Base-by-base conservation (phyloP, 1,284 basidiomycete genomes). In the Mrakiaceae sp. region DNA sequence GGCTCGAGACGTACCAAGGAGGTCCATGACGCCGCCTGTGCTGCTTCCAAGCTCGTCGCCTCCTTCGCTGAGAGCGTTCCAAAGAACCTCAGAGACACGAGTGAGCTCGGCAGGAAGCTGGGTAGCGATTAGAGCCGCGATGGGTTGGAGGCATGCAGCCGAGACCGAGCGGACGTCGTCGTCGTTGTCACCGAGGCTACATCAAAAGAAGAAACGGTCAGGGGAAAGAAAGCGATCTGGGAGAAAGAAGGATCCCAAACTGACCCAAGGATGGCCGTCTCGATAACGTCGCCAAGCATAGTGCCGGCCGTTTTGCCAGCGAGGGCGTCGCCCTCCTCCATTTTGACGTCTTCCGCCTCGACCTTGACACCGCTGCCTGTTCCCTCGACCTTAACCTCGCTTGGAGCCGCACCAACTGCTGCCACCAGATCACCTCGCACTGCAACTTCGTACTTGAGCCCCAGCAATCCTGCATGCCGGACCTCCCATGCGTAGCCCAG, bases 151-250 rank as follows among this genome's bases (percentile, higher is more conserved):
- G 70, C 92, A 94, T 0, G 90, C 87, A 5, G 96, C 95, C 1
- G 95, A 95, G 0, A 97, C 94, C 2, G 91, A 88, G 47, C 95
- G 88, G 44, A 99, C 95, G 75, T 99, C 96, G 72, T 99, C 96
- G 71, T 98, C 96, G 6, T 82, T 81, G 74, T 98, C 96, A 47
- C 87, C 82, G 14, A 98, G 82, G 9, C 93, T 94, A 70, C 55
- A 42, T 16, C 14, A 11, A 10, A 50, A 47, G 44, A 56, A 57
- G 9, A 2, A 39, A 16, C 11, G 6, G 3, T 46, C 14, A 51
- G n/a, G 10, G 16, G 14, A 27, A 46, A 56, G 57, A 52, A 66
- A 63, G 40, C 68, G 43, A 66, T 66, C 71, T 61, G 69, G 67
- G 7, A n/a, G 44, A 40, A 66, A 66, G 50, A 47, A 27, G 43